Conservation (phyloP, 768 basidiomycete genomes). For the Leccinum olivaceopallidum region DNA sequence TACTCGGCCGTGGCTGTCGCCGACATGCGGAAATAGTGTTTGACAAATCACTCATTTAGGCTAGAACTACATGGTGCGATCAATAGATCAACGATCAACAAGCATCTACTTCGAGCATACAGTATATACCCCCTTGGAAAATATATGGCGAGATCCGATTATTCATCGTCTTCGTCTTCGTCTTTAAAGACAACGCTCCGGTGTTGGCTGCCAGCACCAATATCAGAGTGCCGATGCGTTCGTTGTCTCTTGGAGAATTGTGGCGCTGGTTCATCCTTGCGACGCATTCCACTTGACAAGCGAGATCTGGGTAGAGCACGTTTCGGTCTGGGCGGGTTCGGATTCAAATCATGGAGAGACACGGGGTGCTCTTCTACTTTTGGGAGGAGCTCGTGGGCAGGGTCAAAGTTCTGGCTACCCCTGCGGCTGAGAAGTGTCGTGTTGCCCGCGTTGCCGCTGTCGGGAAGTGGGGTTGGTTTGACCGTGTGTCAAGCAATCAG, state of each 20-base stretch:
- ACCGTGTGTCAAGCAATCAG: background rate
- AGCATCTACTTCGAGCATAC: background rate
- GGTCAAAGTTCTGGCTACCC: constrained; percentile 14
- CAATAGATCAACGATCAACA: constrained; percentile 1
- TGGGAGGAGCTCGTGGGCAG: constrained; percentile 14
- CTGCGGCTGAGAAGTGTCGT: constrained; percentile 4
- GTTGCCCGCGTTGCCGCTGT: constrained; percentile 10
- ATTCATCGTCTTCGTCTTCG: constrained; percentile 22
- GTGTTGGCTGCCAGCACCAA: constrained; percentile 11
- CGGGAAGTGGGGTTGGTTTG: background rate
- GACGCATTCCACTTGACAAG: constrained; percentile 3
- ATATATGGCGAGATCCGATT: background rate
- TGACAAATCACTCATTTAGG: background rate
- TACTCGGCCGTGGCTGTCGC: background rate
- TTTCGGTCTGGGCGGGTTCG: constrained; percentile 22
- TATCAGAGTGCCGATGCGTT: constrained; percentile 19
- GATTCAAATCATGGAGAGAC: constrained; percentile 13
- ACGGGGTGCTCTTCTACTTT: constrained; percentile 24
- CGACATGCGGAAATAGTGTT: background rate
- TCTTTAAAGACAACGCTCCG: constrained; percentile 3
- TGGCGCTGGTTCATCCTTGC: constrained; percentile 6
- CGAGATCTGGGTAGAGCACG: constrained; percentile 30
- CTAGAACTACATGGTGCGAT: constrained; percentile 11
- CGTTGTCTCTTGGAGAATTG: constrained; percentile 28
- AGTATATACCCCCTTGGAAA: background rate